Evolutionary conservation across 2,329 filamentous ascomycete species (phyloP), one percentile per base, ranked within the genome.

Genomic region (Xylariaceae sp.): DNA sequence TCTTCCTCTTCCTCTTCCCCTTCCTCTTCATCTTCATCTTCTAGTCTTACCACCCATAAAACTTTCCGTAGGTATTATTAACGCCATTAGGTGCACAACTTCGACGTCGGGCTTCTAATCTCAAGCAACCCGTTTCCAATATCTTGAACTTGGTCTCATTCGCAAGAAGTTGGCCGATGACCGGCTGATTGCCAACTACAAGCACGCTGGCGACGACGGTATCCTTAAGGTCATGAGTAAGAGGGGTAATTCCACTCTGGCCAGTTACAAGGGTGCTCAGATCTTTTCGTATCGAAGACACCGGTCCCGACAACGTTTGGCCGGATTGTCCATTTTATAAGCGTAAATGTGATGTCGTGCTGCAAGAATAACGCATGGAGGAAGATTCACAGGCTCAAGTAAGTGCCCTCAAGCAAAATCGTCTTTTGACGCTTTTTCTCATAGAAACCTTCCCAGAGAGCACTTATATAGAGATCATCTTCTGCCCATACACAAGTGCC

Each of bases 181-280:
- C 62, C 83, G 87, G 69, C 85, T 97, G 58, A 92, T 97, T 66
- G 86, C 88, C 69, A 97, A 97, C 79, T 97, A 97, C 82, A 96
- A 95, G 78, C 90, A 95, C 75, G 97, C 93, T 63, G 93, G 90
- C 69, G 92, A 97, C 67, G 93, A 93, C 71, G 93, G 93, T 78
- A 96, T 97, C 65, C 81, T 97, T 65, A 97, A 97, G 77, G 93
- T 97, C 73, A 97, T 97, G 93, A 94, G 89, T 75, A 97, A 97
- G 82, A 97, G 97, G 93, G 93, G 93, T 79, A 97, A 97, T 65
- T 97, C 92, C 5, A 97, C 93, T 37, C 81, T 97, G 51, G 91
- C 93, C 71, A 93, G 89, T 67, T 97, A 97, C 81, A 97, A 97
- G 81, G 93, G 93, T 72, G 93, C 93, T 58, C 93, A 97, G 78